Percentiles rank a stretch among this genome's conserved stretches.
phyloP scores from a whole-genome alignment of 192 early-diverging fungal species.

The Coemansia sp. region DNA sequence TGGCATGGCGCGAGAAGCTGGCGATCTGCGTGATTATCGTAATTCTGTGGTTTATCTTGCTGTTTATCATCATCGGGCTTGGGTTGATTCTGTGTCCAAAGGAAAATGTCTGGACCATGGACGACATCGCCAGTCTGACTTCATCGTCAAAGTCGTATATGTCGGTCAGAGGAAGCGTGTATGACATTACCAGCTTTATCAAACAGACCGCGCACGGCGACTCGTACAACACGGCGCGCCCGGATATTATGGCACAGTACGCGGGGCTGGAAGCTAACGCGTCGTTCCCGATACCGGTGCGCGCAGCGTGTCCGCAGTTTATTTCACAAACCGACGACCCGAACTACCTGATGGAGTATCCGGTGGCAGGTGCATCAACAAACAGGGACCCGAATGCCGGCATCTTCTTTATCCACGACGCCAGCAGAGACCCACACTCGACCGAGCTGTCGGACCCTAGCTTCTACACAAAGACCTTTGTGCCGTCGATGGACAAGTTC shows the following conservation, averaged over 20 bases:
- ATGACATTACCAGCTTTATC: slow-evolving; percentile 63
- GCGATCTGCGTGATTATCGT: slow-evolving; percentile 85
- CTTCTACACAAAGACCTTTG: slow-evolving; percentile 26
- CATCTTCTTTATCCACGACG: slow-evolving; percentile 28
- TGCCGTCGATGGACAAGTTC: slow-evolving; percentile 35
- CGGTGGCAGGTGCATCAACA: slow-evolving; percentile 10
- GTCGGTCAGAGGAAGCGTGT: slow-evolving; percentile 74
- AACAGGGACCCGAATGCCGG: slow-evolving; percentile 9
- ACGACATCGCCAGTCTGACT: slow-evolving; percentile 62
- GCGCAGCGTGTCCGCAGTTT: slow-evolving; percentile 59
- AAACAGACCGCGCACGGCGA: slow-evolving; percentile 51
- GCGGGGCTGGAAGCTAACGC: slow-evolving; percentile 56
- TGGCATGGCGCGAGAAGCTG: slow-evolving; percentile 97
- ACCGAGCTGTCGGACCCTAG: slow-evolving; percentile 22
- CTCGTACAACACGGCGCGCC: slow-evolving; percentile 9
- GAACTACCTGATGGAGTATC: slow-evolving; percentile 23
- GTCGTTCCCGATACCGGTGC: slow-evolving; percentile 63
- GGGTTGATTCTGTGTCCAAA: slow-evolving; percentile 72
- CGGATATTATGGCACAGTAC: slow-evolving; percentile 28
- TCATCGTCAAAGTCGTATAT: slow-evolving; percentile 57
- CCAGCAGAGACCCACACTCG: slow-evolving; percentile 19
- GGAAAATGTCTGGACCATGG: slow-evolving; percentile 67
- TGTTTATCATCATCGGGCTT: slow-evolving; percentile 87
- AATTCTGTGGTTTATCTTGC: slow-evolving; percentile 70
- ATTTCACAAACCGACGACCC: slow-evolving; percentile 17